Percentiles rank a stretch among this genome's conserved stretches.
phyloP scores from a whole-genome alignment of 1,139 yeast species.

The Spathaspora sp. region DNA sequence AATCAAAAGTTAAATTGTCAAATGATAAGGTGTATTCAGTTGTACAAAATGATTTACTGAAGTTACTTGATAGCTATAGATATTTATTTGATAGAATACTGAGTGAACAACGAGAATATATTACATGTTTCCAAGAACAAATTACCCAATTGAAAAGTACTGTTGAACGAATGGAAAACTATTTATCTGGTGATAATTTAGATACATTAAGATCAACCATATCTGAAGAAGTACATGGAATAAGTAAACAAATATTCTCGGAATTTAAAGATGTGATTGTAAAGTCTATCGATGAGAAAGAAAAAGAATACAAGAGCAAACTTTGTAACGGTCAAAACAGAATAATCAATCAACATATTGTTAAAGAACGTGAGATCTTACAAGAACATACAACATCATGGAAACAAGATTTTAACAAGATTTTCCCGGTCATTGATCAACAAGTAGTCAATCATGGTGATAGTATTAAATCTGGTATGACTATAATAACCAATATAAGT shows the following conservation, averaged over 20 bases:
- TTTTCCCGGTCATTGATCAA: conserved; percentile 7
- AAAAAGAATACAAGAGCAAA: conserved; percentile 8
- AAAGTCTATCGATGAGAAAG: conserved; percentile 5
- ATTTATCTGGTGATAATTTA: conserved; percentile 15
- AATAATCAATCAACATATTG: conserved; percentile 6
- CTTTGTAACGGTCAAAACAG: conserved; percentile 8
- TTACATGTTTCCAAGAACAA: conserved; percentile 7
- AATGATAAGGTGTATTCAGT: conserved; percentile 6
- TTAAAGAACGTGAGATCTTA: conserved; percentile 7
- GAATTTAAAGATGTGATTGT: conserved; percentile 9
- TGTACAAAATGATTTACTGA: conserved; percentile 8
- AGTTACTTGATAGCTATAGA: conserved; percentile 6
- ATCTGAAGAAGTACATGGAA: conserved; percentile 7
- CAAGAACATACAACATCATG: conserved; percentile 8
- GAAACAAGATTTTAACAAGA: conserved; percentile 5
- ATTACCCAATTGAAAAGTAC: conserved; percentile 12
- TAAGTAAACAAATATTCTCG: neutral
- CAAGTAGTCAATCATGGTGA: conserved; percentile 1
- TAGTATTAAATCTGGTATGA: conserved; percentile 1
- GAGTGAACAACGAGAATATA: conserved; percentile 8
- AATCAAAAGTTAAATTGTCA: conserved; percentile 4
- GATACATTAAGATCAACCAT: conserved; percentile 9
- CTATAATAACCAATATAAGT: conserved; percentile 4
- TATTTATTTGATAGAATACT: conserved; percentile 6
- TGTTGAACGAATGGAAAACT: conserved; percentile 3